Evolutionary conservation across 805 yeast species (phyloP).

Genomic region (Ogataea saltuana): DNA sequence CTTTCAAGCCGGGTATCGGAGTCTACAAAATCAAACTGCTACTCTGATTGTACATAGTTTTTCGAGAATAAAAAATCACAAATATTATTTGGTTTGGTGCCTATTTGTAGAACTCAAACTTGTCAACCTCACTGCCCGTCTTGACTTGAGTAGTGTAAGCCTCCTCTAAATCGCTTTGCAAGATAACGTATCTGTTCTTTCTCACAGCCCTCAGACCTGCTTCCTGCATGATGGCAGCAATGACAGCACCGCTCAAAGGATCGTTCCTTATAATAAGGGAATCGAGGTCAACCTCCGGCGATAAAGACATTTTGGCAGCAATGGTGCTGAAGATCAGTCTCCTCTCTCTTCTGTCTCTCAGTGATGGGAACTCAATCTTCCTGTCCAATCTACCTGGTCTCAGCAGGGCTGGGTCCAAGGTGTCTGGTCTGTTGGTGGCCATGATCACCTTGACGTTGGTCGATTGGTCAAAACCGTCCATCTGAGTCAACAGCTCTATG

Average conservation of each 20-base stretch:
- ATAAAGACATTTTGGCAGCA: slow-evolving; percentile 95
- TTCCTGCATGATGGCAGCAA: slow-evolving; percentile 99
- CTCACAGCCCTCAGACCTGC: slow-evolving; percentile 99
- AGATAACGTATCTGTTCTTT: slow-evolving; percentile 94
- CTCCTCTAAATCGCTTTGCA: slow-evolving; percentile 95
- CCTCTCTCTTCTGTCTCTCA: slow-evolving; percentile 97
- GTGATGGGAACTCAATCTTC: slow-evolving; percentile 94
- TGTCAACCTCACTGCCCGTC: slow-evolving; percentile 92
- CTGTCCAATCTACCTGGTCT: slow-evolving; percentile 99
- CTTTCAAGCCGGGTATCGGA: slow-evolving; percentile 64
- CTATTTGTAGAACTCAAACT: slow-evolving; percentile 94
- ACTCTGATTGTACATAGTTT: slow-evolving; percentile 1
- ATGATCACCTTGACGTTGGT: slow-evolving; percentile 95
- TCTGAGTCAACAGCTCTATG: slow-evolving; percentile 92
- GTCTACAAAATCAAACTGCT: slow-evolving; percentile 40
- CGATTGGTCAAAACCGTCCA: slow-evolving; percentile 98
- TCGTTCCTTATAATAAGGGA: slow-evolving; percentile 93
- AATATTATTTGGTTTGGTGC: slow-evolving; percentile 1
- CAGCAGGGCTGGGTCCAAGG: slow-evolving; percentile 95
- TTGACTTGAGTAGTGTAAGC: slow-evolving; percentile 97
- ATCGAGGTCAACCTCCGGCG: slow-evolving; percentile 97
- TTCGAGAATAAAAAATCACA: slow-evolving; percentile 6
- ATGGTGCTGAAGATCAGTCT: slow-evolving; percentile 93
- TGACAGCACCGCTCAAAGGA: slow-evolving; percentile 94
- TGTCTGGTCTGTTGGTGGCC: slow-evolving; percentile 99